Evolutionary conservation across 768 basidiomycete species (phyloP).

Genomic region (Fomitopsis serialis): DNA sequence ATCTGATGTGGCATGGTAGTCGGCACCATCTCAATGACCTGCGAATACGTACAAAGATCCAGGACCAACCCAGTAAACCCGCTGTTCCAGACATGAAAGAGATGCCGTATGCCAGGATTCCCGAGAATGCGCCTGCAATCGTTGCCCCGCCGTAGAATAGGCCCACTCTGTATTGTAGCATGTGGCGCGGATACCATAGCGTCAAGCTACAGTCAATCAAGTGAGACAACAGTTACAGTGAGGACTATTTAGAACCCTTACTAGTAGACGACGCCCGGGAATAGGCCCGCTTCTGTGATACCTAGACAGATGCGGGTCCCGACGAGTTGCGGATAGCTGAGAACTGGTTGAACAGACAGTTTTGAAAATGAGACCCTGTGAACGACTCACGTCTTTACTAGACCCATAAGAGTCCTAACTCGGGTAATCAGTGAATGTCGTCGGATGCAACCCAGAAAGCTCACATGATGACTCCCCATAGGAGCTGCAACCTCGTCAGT

Average conservation of each 20-base stretch:
- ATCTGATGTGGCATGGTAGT: slow-evolving; percentile 26
- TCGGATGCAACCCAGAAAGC: slow-evolving; percentile 9
- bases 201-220: slow-evolving; percentile 11
- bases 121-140: slow-evolving; percentile 21
- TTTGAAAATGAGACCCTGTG: no score
- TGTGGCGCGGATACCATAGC: slow-evolving; percentile 25
- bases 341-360: no score
- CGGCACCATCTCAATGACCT: neutral
- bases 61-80: slow-evolving; percentile 26
- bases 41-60: slow-evolving; percentile 24
- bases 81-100: slow-evolving; percentile 28
- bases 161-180: slow-evolving; percentile 22
- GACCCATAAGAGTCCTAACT: slow-evolving; percentile 55
- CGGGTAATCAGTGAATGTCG: neutral
- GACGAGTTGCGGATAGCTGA: slow-evolving; percentile 57
- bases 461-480: slow-evolving; percentile 63
- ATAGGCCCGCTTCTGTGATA: slow-evolving; percentile 63
- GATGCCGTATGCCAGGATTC: slow-evolving; percentile 30
- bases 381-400: slow-evolving; percentile 61
- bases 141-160: slow-evolving; percentile 24
- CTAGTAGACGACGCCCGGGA: slow-evolving; percentile 75
- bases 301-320: slow-evolving; percentile 58
- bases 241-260: no score
- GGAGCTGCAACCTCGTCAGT: slow-evolving; percentile 31
- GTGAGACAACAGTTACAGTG: no score